Conservation (phyloP, 2,329 filamentous ascomycete species). For the Shiraia sp. region DNA sequence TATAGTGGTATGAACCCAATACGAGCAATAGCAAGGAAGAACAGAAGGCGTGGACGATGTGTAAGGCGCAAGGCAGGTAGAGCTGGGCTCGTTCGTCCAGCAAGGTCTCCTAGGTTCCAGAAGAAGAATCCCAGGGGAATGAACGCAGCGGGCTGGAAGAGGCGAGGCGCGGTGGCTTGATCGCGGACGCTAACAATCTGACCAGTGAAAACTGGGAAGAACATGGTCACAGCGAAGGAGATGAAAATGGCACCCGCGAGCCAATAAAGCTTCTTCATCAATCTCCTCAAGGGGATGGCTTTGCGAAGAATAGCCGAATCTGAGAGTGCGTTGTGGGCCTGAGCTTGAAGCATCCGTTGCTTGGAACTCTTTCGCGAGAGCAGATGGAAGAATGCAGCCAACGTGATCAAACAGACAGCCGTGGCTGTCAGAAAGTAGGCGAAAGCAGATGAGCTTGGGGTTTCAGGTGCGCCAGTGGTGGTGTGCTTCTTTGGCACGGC, state of each 20-base stretch:
- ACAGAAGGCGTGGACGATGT: constrained; percentile 67
- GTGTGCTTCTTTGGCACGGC: constrained; percentile 58
- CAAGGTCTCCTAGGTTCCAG: constrained; percentile 89
- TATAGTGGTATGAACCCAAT: constrained; percentile 81
- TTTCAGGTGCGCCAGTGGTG: constrained; percentile 33
- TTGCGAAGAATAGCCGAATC: constrained; percentile 42
- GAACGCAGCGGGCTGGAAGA: constrained; percentile 76
- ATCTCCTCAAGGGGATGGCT: constrained; percentile 61
- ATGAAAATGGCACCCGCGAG: constrained; percentile 75
- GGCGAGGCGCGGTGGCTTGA: constrained; percentile 51
- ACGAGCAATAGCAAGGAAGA: constrained; percentile 68
- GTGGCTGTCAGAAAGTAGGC: constrained; percentile 91
- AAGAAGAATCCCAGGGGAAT: constrained; percentile 88
- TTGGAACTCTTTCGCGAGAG: constrained; percentile 56
- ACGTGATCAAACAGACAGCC: constrained; percentile 68
- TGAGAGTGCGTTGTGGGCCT: constrained; percentile 28
- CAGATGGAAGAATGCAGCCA: constrained; percentile 76
- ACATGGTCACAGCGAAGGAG: constrained; percentile 86
- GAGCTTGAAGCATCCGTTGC: constrained; percentile 23
- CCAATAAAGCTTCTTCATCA: constrained; percentile 80
- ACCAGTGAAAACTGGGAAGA: constrained; percentile 88
- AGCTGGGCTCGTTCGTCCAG: constrained; percentile 72
- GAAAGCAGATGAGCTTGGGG: constrained; percentile 73
- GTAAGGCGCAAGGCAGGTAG: constrained; percentile 60
- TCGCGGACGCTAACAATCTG: constrained; percentile 50